Percentiles rank a stretch among this genome's conserved stretches.
Conservation (phyloP, 2,329 filamentous ascomycete species). For the Botrytis medusae region DNA sequence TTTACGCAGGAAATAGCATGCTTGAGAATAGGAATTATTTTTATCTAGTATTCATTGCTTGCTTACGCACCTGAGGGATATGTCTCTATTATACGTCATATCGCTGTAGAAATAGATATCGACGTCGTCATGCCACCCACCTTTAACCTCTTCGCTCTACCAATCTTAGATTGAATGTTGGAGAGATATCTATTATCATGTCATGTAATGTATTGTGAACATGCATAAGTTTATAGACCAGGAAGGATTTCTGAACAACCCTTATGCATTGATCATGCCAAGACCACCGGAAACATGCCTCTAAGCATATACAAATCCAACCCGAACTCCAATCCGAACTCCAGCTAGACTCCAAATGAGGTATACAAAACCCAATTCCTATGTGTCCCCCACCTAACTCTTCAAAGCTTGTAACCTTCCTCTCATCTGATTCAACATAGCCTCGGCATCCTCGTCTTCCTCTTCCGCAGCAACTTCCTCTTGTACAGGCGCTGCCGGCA, state of each 20-base stretch:
- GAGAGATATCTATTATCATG: neutral
- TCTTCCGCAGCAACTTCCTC: slow-evolving; percentile 59
- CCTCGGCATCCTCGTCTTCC: slow-evolving; percentile 83
- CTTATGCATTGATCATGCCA: slow-evolving; percentile 1
- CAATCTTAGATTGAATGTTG: neutral
- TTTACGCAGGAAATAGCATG: neutral
- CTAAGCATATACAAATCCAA: slow-evolving; percentile 6
- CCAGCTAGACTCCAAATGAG: slow-evolving; percentile 14
- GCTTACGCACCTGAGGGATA: neutral
- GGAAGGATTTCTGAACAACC: neutral
- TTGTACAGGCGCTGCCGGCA: slow-evolving; percentile 50
- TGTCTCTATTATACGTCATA: neutral
- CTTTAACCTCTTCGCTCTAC: neutral
- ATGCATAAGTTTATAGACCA: neutral
- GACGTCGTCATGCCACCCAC: neutral
- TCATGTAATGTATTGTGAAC: neutral
- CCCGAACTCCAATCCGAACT: neutral
- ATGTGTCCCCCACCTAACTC: slow-evolving; percentile 56
- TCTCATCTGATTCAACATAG: slow-evolving; percentile 91
- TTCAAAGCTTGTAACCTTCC: slow-evolving; percentile 86
- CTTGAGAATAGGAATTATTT: neutral
- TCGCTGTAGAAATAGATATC: neutral
- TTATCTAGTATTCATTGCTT: neutral
- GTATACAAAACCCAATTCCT: neutral
- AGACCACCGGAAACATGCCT: neutral